These are phyloP conservation scores for Cryphonectria nitschkei DNA, from an alignment of 2,329 filamentous ascomycete species.

Conservation along the genomic window DNA sequence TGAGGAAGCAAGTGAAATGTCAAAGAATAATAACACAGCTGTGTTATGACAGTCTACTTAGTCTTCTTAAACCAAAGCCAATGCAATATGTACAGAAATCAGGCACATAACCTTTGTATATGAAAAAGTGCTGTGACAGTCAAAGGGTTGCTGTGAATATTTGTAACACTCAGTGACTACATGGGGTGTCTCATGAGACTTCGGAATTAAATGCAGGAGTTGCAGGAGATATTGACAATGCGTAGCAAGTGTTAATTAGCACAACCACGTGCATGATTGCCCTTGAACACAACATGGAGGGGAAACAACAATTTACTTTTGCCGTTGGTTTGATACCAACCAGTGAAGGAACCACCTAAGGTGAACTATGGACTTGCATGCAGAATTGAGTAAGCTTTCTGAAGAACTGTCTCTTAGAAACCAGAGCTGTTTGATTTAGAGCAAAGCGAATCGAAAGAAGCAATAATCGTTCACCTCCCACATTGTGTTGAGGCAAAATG, in stretches of 20 bases:
- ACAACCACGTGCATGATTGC: background rate
- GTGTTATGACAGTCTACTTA: background rate
- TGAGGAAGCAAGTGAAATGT: background rate
- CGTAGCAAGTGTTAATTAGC: background rate
- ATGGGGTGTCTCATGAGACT: background rate
- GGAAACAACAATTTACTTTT: background rate
- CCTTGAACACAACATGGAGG: background rate
- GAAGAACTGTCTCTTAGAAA: no score
- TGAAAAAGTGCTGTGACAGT: background rate
- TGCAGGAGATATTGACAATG: background rate
- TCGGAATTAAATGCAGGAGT: background rate
- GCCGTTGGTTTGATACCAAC: background rate
- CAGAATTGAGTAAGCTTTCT: no score
- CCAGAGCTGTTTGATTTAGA: no score
- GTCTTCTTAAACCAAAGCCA: background rate
- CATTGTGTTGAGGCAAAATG: background rate
- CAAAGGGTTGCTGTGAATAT: background rate
- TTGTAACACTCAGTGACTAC: background rate
- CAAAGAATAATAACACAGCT: background rate
- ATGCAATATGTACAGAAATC: background rate
- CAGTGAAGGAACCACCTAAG: no score
- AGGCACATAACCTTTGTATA: background rate
- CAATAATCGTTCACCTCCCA: no score
- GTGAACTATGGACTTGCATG: no score
- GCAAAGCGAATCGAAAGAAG: no score